Base-by-base conservation (phyloP, 768 basidiomycete genomes). In the Suillus clintonianus region DNA sequence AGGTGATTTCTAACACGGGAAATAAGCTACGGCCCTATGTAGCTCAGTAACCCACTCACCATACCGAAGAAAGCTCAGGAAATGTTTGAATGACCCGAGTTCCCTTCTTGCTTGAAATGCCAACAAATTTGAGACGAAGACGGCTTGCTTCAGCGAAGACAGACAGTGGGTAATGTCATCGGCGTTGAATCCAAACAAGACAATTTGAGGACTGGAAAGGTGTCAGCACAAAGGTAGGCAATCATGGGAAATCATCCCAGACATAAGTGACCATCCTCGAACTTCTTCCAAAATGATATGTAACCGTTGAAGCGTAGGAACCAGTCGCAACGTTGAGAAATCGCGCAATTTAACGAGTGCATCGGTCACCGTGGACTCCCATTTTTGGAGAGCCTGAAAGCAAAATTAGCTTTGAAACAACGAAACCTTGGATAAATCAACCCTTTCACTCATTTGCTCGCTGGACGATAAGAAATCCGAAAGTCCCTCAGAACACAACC, bases 371-470 rank as follows among this genome's bases (percentile, higher is more conserved):
- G 86, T 86, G 2, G 85, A 80, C 72, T 94, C 92, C 92, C 92
- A 95, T 73, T 92, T 92, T 71, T 89, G 87, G 62, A 94, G 81
- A 54, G 87, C 86, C 92, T 94, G 66, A 57, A 64, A 71, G 39
- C 42, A 65, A 50, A 47, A 62, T 77, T 62, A 76, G 69, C 39
- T 64, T n/a, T 53, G 34, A 13, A 58, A 62, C 50, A 62, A 65
- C 65, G 27, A 55, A 65, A 51, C 24, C 15, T 59, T 56, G 47
- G 47, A 48, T 50, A 62, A 43, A 72, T 78, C 68, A 77, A 92
- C 93, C 72, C 93, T 81, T 77, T 95, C 92, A 64, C 88, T 91
- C 83, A 90, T 90, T 70, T 89, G 87, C 68, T 92, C 91, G 22
- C 85, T 85, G 64, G 90, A 91, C 14, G 89, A 86, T 59, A 94